phyloP scores from a whole-genome alignment of 2,329 filamentous ascomycete genomes.

The Zymoseptoria tritici region DNA sequence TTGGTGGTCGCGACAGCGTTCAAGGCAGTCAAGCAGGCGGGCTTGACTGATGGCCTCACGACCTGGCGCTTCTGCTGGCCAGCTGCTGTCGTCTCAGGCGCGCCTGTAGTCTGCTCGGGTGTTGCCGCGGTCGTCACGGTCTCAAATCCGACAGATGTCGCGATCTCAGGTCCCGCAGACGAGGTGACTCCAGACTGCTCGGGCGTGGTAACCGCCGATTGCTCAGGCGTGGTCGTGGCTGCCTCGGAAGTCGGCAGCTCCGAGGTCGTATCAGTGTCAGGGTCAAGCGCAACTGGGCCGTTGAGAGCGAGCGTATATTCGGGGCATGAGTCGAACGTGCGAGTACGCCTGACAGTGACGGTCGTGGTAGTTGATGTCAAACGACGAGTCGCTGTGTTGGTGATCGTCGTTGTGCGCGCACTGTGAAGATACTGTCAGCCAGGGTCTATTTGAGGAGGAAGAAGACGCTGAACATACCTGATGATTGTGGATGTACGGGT shows the following conservation, averaged over 20 bases:
- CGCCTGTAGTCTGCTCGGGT: not conserved
- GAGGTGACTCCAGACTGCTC: not conserved
- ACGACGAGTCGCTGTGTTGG: not conserved
- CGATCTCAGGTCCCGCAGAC: too few relatives aligned
- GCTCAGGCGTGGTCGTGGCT: not conserved
- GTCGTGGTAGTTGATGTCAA: not conserved
- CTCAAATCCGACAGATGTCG: too few relatives aligned
- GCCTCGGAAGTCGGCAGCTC: not conserved
- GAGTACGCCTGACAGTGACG: not conserved
- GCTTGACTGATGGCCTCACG: not conserved
- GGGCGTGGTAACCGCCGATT: not conserved
- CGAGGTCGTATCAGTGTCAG: not conserved
- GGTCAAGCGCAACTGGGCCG: not conserved
- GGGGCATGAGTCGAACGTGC: not conserved
- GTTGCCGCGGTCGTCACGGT: not conserved
- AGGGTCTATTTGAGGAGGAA: not conserved
- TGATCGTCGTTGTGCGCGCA: not conserved
- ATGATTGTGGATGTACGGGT: not conserved
- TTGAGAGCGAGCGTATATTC: not conserved
- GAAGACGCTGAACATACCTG: not conserved
- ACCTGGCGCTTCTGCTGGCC: not conserved
- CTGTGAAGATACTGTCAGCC: not conserved
- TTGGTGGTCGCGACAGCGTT: not conserved
- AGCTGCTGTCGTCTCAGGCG: not conserved
- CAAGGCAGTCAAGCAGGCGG: not conserved